phyloP scores from a whole-genome alignment of 176 grass and related monocot genomes.

The Ensete glaucum region DNA sequence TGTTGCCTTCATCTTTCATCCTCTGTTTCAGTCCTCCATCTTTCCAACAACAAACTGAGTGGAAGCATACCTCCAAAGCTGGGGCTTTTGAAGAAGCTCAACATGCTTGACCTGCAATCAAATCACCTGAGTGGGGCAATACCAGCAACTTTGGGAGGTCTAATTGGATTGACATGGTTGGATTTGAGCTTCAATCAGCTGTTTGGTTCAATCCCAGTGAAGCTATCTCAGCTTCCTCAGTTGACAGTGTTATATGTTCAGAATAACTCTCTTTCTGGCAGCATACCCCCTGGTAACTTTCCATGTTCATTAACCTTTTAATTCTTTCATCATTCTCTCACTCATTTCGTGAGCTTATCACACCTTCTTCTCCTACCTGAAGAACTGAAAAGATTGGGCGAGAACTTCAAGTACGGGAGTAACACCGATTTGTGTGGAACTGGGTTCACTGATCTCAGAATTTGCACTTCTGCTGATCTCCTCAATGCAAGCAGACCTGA shows the following conservation, averaged over 20 bases:
- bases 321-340: neutral
- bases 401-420: conserved; percentile 68
- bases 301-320: neutral
- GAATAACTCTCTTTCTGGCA: conserved; percentile 77
- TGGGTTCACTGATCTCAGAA: conserved; percentile 39
- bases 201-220: conserved; percentile 73
- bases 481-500: conserved; percentile 59
- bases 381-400: conserved; percentile 64
- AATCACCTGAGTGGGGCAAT: conserved; percentile 73
- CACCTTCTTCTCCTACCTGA: neutral
- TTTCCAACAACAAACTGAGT: conserved; percentile 66
- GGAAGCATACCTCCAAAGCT: conserved; percentile 72
- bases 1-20: neutral
- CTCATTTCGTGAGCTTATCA: neutral
- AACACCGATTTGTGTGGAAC: conserved; percentile 69
- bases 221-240: conserved; percentile 36
- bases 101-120: conserved; percentile 64
- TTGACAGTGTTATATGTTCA: conserved; percentile 46
- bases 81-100: conserved; percentile 52
- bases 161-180: conserved; percentile 44
- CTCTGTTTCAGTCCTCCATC: conserved; percentile 52
- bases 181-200: conserved; percentile 77
- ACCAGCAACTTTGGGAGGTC: conserved; percentile 47
- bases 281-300: conserved; percentile 57
- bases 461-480: conserved; percentile 69